Evolutionary conservation across 495 filamentous ascomycete genomes (phyloP), one percentile per base, ranked within the genome.

Genomic region (Penicillium lividum): DNA sequence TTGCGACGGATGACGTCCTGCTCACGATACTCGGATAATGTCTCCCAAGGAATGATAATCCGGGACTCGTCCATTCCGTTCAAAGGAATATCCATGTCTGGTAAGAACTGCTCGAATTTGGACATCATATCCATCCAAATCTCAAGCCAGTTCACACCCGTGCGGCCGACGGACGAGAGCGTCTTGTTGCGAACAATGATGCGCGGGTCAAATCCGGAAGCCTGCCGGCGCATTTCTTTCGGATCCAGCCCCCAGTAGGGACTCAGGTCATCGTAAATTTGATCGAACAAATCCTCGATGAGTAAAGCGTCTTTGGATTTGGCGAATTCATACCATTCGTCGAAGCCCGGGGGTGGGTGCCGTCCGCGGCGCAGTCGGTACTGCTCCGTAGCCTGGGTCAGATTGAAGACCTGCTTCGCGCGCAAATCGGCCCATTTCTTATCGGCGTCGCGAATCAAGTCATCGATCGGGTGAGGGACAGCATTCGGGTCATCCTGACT

Each of bases 61-160:
- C 38, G 38, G n/a, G 38, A 40, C 38, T 40, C 38, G 38, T 40
- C 38, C 38, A 40, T 40, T 40, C 38, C 38, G 38, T 40, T 40
- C 10, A 40, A 15, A 1, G 38, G 38, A 7, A 40, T 40, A 16
- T 40, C 38, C 38, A 40, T 40, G 38, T 40, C 38, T 13, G 38
- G 38, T 7, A 40, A 7, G 38, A 40, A 40, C 4, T 40, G 15
- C 15, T 5, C 38, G 13, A 40, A 40, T 16, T 40, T 13, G 6
- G 10, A 15, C 5, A 40, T 16, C 38, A 40, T 40, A 5, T 40
- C 15, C 38, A 40, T 40, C 38, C 38, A 40, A 3, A 40, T 13
- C 15, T 40, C 38, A 5, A 40, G 38, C 38, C 38, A 40, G 38
- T 40, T 40, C 10, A 40, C 38, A 40, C 38, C 38, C 13, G 38